A percentile compares a stretch with the other conserved stretches of the same genome.
phyloP scores from a whole-genome alignment of 2,329 filamentous ascomycete genomes.

The Trichoderma koningii region DNA sequence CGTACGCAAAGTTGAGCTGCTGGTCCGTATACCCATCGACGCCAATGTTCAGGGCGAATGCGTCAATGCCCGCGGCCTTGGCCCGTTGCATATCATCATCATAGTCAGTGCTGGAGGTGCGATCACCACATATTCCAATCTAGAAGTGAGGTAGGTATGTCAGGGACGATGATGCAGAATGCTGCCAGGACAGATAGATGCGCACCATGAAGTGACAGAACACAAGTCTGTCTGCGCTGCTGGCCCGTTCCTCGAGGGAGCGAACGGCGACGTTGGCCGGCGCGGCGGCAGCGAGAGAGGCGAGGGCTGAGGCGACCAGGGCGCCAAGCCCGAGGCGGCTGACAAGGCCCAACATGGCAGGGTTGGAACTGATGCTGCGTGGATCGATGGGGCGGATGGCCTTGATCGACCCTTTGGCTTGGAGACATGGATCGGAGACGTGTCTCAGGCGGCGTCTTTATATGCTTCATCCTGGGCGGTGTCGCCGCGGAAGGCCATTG shows the following conservation, averaged over 20 bases:
- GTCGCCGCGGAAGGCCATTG: background rate
- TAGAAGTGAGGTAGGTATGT: background rate
- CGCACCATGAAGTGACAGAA: slow-evolving; percentile 49
- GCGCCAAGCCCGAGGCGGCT: slow-evolving; percentile 30
- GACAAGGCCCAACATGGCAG: slow-evolving; percentile 25
- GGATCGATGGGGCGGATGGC: background rate
- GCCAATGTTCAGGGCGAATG: slow-evolving; percentile 54
- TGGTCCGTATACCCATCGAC: slow-evolving; percentile 46
- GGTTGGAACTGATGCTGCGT: background rate
- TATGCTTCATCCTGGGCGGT: background rate
- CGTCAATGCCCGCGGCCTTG: slow-evolving; percentile 48
- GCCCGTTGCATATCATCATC: slow-evolving; percentile 51
- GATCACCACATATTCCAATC: slow-evolving; percentile 41
- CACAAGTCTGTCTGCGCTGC: slow-evolving; percentile 32
- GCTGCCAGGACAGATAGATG: too few relatives aligned
- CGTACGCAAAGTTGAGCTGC: slow-evolving; percentile 51
- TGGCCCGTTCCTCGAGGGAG: slow-evolving; percentile 22
- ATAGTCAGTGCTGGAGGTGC: slow-evolving; percentile 45
- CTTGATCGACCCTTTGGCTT: background rate
- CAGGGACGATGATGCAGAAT: background rate
- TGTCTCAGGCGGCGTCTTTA: background rate
- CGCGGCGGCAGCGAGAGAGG: slow-evolving; percentile 22
- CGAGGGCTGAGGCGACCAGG: slow-evolving; percentile 28
- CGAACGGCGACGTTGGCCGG: slow-evolving; percentile 16
- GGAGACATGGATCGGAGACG: background rate